Base-by-base conservation (phyloP, 768 basidiomycete genomes). In the Lanmaoa pseudosensibilis region DNA sequence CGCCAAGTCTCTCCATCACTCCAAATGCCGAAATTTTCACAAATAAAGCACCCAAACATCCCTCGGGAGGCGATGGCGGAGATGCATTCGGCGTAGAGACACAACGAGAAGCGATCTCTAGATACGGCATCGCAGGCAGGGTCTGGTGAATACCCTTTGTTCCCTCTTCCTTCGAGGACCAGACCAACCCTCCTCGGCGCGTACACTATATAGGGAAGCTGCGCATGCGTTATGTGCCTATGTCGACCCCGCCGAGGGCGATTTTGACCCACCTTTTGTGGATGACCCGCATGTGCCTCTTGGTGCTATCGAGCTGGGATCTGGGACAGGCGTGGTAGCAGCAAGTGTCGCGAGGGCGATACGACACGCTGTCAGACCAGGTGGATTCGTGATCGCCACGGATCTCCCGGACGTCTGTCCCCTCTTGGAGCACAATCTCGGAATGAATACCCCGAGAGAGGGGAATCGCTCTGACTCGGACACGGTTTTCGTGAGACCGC, bases 111-210 rank as follows among this genome's bases (percentile, higher is more conserved):
- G 83, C 87, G 6, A 94, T 94, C 52, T 71, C 77, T 16, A 75
- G 75, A 61, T 92, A 88, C 67, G 91, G 92, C 5, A 94, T 94
- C 54, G 92, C 91, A 9, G 90, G 91, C 33, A 78, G 89, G 71
- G 84, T 94, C 46, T 94, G 92, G 92, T 90, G 77, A 76, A 68
- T 66, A 60, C 50, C n/a, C n/a, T 50, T 50, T 46, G 56, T 50
- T 44, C n/a, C 38, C 36, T 55, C 33, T 59, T 66, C 49, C 54
- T 62, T 54, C 50, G 54, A 47, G 23, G 32, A 40, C 39, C 11
- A 30, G 37, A 52, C 61, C 53, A 34, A 63, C 53, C 6, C 13
- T 4, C 19, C 33, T 23, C 25, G 12, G 44, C 43, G 41, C 30
- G 27, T 50, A 47, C 61, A 25, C 57, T 38, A 41, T 36, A 51